A percentile compares a stretch with the other conserved stretches of the same genome.
These are phyloP conservation scores for Geopyxis carbonaria DNA, from an alignment of 495 filamentous ascomycete species.

Conservation along the genomic window DNA sequence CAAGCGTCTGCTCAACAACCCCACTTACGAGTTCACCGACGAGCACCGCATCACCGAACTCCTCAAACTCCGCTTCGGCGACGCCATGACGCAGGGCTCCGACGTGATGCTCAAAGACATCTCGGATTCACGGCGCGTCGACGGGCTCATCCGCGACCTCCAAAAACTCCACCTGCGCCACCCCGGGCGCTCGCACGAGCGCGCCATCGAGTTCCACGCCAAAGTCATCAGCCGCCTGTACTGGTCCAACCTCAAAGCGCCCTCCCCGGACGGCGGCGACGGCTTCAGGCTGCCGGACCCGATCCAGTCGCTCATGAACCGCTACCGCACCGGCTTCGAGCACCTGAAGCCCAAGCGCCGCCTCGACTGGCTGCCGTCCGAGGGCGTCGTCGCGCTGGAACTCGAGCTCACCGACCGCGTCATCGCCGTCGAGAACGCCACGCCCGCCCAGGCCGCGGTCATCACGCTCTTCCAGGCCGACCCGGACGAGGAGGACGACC, in stretches of 20 bases:
- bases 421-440: constrained; percentile 49
- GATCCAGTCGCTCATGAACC: constrained; percentile 44
- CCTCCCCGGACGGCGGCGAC: constrained; percentile 31
- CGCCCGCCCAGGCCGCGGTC: constrained; percentile 76
- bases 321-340: constrained; percentile 64
- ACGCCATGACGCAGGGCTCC: constrained; percentile 66
- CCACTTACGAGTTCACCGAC: constrained; percentile 27
- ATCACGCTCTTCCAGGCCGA: constrained; percentile 56
- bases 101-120: constrained; percentile 96
- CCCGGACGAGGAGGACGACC: not conserved
- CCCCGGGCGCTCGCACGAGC: constrained; percentile 27
- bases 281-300: constrained; percentile 51
- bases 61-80: constrained; percentile 76
- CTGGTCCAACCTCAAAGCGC: constrained; percentile 61
- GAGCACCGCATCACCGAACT: constrained; percentile 59
- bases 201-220: constrained; percentile 37
- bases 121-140: constrained; percentile 61
- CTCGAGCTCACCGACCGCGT: constrained; percentile 69
- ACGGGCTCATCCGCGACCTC: constrained; percentile 41
- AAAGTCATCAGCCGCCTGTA: constrained; percentile 85
- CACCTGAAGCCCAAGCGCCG: constrained; percentile 62
- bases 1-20: constrained; percentile 59
- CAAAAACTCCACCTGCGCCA: constrained; percentile 22
- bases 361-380: constrained; percentile 68
- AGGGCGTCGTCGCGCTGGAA: constrained; percentile 65